phyloP scores from a whole-genome alignment of 2,329 filamentous ascomycete genomes.

The Trematosphaeria pertusa region DNA sequence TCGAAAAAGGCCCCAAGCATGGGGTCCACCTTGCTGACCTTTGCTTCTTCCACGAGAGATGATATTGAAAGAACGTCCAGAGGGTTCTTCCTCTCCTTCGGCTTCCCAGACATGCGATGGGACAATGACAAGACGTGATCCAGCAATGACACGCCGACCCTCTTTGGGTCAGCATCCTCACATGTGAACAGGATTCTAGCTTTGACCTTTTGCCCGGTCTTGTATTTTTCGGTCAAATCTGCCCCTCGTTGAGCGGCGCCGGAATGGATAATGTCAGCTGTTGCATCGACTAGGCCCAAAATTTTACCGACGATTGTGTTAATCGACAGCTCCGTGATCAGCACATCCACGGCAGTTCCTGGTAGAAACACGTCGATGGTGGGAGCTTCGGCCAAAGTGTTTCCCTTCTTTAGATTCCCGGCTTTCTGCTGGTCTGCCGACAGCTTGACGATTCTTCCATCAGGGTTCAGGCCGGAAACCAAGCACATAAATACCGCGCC shows the following conservation, averaged over 20 bases:
- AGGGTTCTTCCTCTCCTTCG: slow-evolving; percentile 59
- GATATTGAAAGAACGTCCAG: slow-evolving; percentile 72
- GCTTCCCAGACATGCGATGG: slow-evolving; percentile 44
- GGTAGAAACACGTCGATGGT: slow-evolving; percentile 91
- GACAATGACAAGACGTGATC: slow-evolving; percentile 80
- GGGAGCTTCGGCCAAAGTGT: slow-evolving; percentile 75
- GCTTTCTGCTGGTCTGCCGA: slow-evolving; percentile 75
- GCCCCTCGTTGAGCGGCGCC: slow-evolving; percentile 73
- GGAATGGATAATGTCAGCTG: slow-evolving; percentile 89
- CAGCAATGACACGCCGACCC: slow-evolving; percentile 85
- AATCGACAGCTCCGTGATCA: slow-evolving; percentile 76
- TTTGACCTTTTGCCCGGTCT: slow-evolving; percentile 82
- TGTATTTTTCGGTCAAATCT: slow-evolving; percentile 79
- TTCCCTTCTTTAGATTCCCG: slow-evolving; percentile 69
- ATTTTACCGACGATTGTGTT: slow-evolving; percentile 88
- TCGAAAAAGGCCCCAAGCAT: slow-evolving; percentile 83
- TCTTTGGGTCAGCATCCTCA: slow-evolving; percentile 77
- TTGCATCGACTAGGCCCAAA: slow-evolving; percentile 89
- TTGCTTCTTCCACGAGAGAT: slow-evolving; percentile 77
- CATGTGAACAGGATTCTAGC: slow-evolving; percentile 89
- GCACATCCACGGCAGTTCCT: slow-evolving; percentile 85
- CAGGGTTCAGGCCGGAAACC: slow-evolving; percentile 75
- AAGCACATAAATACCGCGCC: slow-evolving; percentile 86
- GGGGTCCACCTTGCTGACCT: slow-evolving; percentile 78
- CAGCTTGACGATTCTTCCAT: slow-evolving; percentile 85